Base-by-base conservation (phyloP, 176 grass and related monocot genomes). In the Carex cristatella region DNA sequence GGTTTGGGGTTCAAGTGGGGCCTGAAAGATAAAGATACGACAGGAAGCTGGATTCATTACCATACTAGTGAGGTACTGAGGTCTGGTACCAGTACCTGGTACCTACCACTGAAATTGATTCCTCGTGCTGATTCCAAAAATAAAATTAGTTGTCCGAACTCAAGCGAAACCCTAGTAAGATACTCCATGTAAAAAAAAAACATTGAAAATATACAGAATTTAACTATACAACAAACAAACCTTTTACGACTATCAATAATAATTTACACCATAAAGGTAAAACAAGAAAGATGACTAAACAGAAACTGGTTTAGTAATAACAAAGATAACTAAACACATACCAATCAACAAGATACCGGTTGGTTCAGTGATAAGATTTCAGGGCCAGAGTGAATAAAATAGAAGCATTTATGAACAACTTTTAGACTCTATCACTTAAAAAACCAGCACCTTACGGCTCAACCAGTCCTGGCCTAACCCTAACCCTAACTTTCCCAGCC, bases 401-500 rank as follows among this genome's bases (percentile, higher is more conserved):
- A 48, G 16, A 72, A 72, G 35, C 69, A 48, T 10, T 72, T 42
- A 69, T 3, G 1, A 42, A 69, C 33, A 42, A 18, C 2, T 18
- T 18, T 42, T 37, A 16, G 15, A 71, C 15, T 42, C n/a, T 19
- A 38, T 71, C 38, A n/a, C 7, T 70, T 44, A 46, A 54, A 33
- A 37, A 75, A 30, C n/a, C 51, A 19, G 71, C 12, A n/a, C 19
- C n/a, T 13, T 53, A 3, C 13, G 7, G 23, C 23, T 23, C 23
- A 23, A 23, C 23, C 23, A 23, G 23, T 23, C 23, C 23, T 0
- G 23, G 23, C 23, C 23, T 23, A 23, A 23, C 23, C 23, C 88
- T 90, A 57, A 79, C 84, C 61, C 88, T 90, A 84, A 93, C 89
- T 95, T 86, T 92, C 68, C 93, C 88, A 15, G 86, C 89, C 89